Base-by-base conservation (phyloP, 352 stramenopile species). In the Globisporangium viniferum region DNA sequence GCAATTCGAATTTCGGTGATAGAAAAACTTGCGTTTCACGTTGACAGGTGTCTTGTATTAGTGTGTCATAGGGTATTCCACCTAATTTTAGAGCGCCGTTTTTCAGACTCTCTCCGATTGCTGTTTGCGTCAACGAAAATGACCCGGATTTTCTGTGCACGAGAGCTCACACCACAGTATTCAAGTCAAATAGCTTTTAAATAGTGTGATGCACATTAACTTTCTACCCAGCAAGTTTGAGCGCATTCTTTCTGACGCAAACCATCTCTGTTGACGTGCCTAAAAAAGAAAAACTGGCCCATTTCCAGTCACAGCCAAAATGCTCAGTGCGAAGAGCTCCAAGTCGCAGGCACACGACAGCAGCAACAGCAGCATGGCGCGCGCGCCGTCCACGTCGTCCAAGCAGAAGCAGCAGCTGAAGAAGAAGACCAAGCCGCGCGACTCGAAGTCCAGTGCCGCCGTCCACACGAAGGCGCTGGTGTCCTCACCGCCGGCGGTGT, bases 311-410 rank as follows among this genome's bases (percentile, higher is more conserved):
- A 35, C 18, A 12, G 15, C 20, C 29, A 14, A 48, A 14, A 61
- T 61, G 55, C 55, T 35, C 55, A 48, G 41, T 61, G 41, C 55
- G 27, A 61, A 61, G 55, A 61, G 55, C 55, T 48, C 55, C 55
- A 35, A 61, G 7, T 61, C 31, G 18, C 29, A 36, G 55, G 14
- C 55, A 27, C 9, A 31, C 49, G 49, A 6, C 29, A 60, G 31
- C 31, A 44, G 29, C 55, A 60, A 31, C 31, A 61, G 55, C 33
- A 33, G 24, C 31, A 61, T 61, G 55, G 55, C 55, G 55, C 18
- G 55, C 7, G 55, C 55, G 31, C 55, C 55, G 20, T 61, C 55
- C 55, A 61, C 10, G 33, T 44, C 55, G 29, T 61, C 55, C 15
- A 22, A 22, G 49, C 49, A 55, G n/a, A 22, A 22, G 15, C 55